Percentiles rank a stretch among this genome's conserved stretches.
Evolutionary conservation across 2,329 filamentous ascomycete genomes (phyloP).

Genomic region (Verticillium alfalfae): DNA sequence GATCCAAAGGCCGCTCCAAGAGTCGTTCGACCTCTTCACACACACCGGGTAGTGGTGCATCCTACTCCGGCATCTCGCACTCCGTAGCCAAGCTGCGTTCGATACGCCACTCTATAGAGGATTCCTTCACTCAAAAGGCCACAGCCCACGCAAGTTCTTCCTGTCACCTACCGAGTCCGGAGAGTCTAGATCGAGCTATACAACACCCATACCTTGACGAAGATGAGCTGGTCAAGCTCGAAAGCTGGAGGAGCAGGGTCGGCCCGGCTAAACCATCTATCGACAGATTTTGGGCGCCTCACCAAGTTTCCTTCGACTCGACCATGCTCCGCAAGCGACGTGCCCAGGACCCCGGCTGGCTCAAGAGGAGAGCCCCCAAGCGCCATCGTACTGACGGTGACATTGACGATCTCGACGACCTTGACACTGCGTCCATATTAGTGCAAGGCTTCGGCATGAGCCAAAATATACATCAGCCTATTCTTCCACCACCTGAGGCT

Average conservation of each 20-base stretch:
- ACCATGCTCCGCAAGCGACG: conserved; percentile 7
- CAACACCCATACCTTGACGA: conserved; percentile 22
- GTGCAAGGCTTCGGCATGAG: not conserved
- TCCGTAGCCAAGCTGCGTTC: not conserved
- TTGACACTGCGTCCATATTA: not conserved
- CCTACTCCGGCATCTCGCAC: not conserved
- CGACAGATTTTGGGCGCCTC: conserved; percentile 16
- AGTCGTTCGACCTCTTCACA: conserved; percentile 3
- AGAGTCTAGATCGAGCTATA: conserved; percentile 29
- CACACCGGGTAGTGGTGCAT: conserved; percentile 2
- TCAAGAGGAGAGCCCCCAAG: conserved; percentile 23
- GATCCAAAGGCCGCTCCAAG: conserved; percentile 16
- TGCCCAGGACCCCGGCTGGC: conserved; percentile 22
- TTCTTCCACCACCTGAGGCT: not conserved
- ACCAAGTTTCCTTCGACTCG: conserved; percentile 8
- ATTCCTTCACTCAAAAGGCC: not conserved
- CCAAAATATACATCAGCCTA: not conserved
- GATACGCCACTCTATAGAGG: not conserved
- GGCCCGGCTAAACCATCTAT: conserved; percentile 5
- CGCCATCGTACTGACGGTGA: conserved; percentile 10
- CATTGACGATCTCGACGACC: not conserved
- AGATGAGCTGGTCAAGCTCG: conserved; percentile 23
- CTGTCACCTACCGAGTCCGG: conserved; percentile 36
- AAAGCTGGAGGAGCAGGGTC: conserved; percentile 21
- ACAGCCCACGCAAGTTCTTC: not conserved